Evolutionary conservation across 2,329 filamentous ascomycete genomes (phyloP), one percentile per base, ranked within the genome.

Genomic region (Diaporthe capsici): DNA sequence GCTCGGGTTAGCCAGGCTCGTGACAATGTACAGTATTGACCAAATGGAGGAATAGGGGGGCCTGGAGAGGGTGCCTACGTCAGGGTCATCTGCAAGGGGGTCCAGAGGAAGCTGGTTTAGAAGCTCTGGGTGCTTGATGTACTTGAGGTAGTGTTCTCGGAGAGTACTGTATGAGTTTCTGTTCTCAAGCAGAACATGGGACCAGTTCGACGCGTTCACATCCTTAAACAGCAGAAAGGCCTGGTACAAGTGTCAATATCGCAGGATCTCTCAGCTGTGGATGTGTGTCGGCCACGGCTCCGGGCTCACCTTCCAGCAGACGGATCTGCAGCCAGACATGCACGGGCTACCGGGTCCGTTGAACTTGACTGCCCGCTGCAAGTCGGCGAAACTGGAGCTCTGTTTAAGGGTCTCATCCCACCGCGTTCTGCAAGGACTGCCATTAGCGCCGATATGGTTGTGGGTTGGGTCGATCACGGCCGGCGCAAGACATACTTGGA

Each of bases 101-200:
- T 99, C 97, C 39, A 92, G 86, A 7, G 91, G 89, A 31, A 94
- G 91, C 74, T 93, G 86, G 28, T 87, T 90, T 76, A 98, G 87
- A 80, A 95, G 92, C 82, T 98, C 93, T 0, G 95, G 95, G 78
- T 98, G 93, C 77, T 95, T 92, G 81, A 98, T 95, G 78, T 93
- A 95, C 82, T 92, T 93, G 71, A 98, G 86, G 79, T 97, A 94
- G 82, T 95, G 94, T 2, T 92, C 89, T 78, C 92, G 90, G 3
- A 95, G 86, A 31, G 93, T 91, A 28, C 88, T 85, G 84, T 98
- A 98, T n/a, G 92, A 90, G 76, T 89, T 90, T 78, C 96, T 92
- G 39, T 92, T 92, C 78, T 95, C 91, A 28, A 88, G 85, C 37
- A 98, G 86, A 70, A 89, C 89, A 75, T 90, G 88, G 47, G 89